Evolutionary conservation across 805 yeast genomes (phyloP).

Genomic region (Candida rishiriensis): DNA sequence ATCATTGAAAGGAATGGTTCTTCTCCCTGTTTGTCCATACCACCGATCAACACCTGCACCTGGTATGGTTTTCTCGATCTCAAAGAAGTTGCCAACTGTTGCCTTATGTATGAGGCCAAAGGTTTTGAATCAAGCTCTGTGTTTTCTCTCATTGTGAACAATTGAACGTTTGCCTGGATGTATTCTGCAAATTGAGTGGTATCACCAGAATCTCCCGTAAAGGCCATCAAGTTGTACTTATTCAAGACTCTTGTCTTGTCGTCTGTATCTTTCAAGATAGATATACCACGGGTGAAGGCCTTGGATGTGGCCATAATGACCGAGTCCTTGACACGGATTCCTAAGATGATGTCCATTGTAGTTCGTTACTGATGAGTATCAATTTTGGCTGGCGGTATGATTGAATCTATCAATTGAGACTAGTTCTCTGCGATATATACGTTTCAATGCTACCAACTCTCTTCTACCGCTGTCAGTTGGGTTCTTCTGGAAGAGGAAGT

Average conservation of each 20-base stretch:
- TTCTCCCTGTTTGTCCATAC: slow-evolving; percentile 47
- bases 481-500: no score
- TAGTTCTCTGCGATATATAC: no score
- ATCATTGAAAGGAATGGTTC: slow-evolving; percentile 77
- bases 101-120: slow-evolving; percentile 83
- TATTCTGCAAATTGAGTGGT: slow-evolving; percentile 93
- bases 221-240: slow-evolving; percentile 77
- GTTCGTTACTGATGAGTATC: no score
- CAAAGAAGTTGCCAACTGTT: slow-evolving; percentile 78
- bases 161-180: slow-evolving; percentile 86
- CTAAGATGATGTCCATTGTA: slow-evolving; percentile 84
- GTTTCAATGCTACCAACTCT: no score
- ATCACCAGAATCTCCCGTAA: slow-evolving; percentile 95
- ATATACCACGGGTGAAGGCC: slow-evolving; percentile 88
- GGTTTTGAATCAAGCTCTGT: slow-evolving; percentile 80
- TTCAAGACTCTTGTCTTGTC: slow-evolving; percentile 76
- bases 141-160: slow-evolving; percentile 81
- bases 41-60: slow-evolving; percentile 86
- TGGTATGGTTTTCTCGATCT: slow-evolving; percentile 96
- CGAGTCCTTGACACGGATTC: slow-evolving; percentile 74
- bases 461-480: no score
- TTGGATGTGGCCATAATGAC: slow-evolving; percentile 92
- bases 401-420: no score
- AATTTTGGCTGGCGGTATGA: no score
- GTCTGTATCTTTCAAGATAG: slow-evolving; percentile 72